Evolutionary conservation across 2,329 filamentous ascomycete species (phyloP).

Genomic region (Fusarium acutatum): DNA sequence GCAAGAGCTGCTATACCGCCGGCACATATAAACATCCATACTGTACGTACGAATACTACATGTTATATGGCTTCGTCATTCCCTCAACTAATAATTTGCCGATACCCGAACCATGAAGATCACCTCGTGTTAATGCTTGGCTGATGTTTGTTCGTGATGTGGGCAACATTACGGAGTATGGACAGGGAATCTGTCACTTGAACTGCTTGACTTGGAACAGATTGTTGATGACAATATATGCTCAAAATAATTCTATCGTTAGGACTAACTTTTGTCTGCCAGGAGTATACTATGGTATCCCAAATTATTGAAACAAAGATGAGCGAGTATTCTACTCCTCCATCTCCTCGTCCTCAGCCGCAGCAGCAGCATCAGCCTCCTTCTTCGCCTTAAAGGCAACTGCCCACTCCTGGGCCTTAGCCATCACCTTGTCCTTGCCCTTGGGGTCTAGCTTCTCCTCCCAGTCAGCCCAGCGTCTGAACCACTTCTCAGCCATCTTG

Average conservation of each 20-base stretch:
- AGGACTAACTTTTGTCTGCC: constrained; percentile 36
- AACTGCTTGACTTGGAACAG: not conserved
- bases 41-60: not conserved
- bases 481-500: constrained; percentile 85
- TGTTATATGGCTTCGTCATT: not conserved
- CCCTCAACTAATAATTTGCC: not conserved
- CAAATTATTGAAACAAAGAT: constrained; percentile 27
- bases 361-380: constrained; percentile 47
- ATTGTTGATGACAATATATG: not conserved
- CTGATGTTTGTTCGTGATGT: not conserved
- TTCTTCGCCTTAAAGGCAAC: constrained; percentile 59
- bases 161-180: not conserved
- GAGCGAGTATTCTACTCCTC: constrained; percentile 40
- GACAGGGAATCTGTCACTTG: not conserved
- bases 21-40: not conserved
- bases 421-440: constrained; percentile 75
- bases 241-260: constrained; percentile 27
- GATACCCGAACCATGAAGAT: constrained; percentile 4
- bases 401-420: constrained; percentile 76
- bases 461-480: constrained; percentile 91
- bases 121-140: constrained; percentile 20
- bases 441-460: constrained; percentile 77
- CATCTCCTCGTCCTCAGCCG: constrained; percentile 46
- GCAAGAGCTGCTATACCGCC: not conserved
- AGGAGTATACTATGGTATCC: constrained; percentile 36